Conservation (phyloP, 176 grass and related monocot genomes). For the Triticum turgidum region DNA sequence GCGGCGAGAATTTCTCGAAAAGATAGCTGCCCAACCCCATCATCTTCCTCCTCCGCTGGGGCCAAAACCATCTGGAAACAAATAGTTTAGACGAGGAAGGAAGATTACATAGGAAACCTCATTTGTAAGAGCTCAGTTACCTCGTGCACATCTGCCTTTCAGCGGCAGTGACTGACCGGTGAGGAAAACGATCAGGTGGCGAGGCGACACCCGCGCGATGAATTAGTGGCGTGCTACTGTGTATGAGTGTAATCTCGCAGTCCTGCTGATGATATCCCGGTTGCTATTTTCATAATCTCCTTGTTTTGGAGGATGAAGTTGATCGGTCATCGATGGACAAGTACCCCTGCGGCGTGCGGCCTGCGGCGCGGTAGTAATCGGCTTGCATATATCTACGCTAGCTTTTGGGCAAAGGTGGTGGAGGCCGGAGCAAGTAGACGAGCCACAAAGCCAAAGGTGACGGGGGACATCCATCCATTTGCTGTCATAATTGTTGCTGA, state of each 20-base stretch:
- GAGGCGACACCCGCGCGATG: background rate
- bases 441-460: constrained; percentile 7
- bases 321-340: constrained; percentile 8
- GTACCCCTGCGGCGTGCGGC: background rate
- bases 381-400: constrained; percentile 18
- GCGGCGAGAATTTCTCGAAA: background rate
- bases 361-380: background rate
- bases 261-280: constrained; percentile 26
- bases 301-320: constrained; percentile 12
- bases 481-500: constrained; percentile 18
- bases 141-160: background rate
- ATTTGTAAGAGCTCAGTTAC: background rate
- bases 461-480: background rate
- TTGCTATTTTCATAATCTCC: background rate
- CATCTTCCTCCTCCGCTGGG: too few relatives aligned
- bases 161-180: background rate
- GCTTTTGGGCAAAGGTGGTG: constrained; percentile 10
- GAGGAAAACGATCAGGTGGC: background rate
- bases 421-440: constrained; percentile 1
- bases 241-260: constrained; percentile 11
- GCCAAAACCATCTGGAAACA: background rate
- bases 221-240: background rate
- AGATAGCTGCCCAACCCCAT: constrained; percentile 17
- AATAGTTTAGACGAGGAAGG: background rate
- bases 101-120: background rate